Evolutionary conservation across 2,329 filamentous ascomycete genomes (phyloP).

Genomic region (Mariannaea elegans): DNA sequence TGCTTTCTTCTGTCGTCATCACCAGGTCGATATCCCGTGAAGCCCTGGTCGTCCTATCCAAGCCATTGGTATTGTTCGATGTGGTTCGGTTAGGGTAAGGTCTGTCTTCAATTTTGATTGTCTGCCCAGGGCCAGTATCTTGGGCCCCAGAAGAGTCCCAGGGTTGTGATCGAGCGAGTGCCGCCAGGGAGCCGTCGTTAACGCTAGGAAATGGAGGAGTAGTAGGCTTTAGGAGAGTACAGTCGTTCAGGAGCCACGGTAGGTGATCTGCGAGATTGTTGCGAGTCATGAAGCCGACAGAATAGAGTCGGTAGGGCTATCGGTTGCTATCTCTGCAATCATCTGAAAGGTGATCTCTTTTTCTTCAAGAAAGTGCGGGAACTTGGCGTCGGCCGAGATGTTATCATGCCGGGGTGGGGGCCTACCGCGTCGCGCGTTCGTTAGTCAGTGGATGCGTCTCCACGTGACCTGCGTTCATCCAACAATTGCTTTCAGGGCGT

Average conservation of each 20-base stretch:
- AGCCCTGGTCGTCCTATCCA: constrained; percentile 30
- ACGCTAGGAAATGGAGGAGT: constrained; percentile 49
- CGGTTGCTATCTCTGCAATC: constrained; percentile 32
- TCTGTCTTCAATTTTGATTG: constrained; percentile 10
- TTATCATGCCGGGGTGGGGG: constrained; percentile 34
- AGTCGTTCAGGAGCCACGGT: constrained; percentile 64
- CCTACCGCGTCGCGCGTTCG: constrained; percentile 44
- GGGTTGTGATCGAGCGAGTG: constrained; percentile 39
- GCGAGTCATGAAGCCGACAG: constrained; percentile 66
- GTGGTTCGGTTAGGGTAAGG: constrained; percentile 9
- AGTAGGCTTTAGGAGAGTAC: constrained; percentile 51
- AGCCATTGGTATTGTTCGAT: constrained; percentile 32
- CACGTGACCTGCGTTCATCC: constrained; percentile 33
- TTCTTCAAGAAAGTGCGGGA: constrained; percentile 19
- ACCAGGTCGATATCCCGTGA: constrained; percentile 40
- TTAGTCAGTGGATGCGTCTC: constrained; percentile 46
- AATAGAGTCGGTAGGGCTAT: constrained; percentile 33
- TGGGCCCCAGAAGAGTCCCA: constrained; percentile 18
- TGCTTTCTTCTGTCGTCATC: constrained; percentile 45
- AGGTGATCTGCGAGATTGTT: constrained; percentile 68
- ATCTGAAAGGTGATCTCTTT: constrained; percentile 31
- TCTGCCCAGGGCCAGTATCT: constrained; percentile 3
- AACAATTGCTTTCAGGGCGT: constrained; percentile 6
- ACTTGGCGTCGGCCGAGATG: constrained; percentile 27
- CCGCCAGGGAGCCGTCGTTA: constrained; percentile 38